Base-by-base conservation (phyloP, 108 stramenopile genomes). In the Cyclotella sp. region DNA sequence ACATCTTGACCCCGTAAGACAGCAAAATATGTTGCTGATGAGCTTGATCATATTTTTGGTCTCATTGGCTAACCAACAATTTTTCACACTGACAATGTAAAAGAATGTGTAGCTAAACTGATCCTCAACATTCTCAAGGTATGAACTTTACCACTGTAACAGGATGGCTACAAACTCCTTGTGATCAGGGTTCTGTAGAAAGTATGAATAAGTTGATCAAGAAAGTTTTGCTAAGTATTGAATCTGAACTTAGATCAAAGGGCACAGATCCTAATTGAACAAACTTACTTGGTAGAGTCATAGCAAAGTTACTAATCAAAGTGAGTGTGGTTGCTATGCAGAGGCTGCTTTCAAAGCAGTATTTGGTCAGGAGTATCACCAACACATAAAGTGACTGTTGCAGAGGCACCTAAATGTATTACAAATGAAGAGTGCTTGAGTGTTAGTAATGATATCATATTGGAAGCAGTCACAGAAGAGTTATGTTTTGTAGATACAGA, bases 71-170 rank as follows among this genome's bases (percentile, higher is more conserved):
- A 11, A 44, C 65, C 9, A 28, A 24, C 24, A 71, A 58, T 29
- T 71, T 60, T 47, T 34, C 70, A 71, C 21, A 43, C 70, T 55
- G 73, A 74, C n/a, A 64, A 74, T 64, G 73, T 40, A 3, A 66
- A 74, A 28, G 61, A 74, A 21, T 64, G 64, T 13, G 22, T 41
- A 12, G 70, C 58, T 19, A 34, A 34, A 34, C 34, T 34, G 34
- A 34, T 34, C 34, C 34, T 34, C 34, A 34, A 34, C 2, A 6
- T 34, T 34, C 34, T 34, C 34, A 34, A 34, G 34, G 34, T 5
- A 34, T 34, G 6, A 34, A 34, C 34, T 5, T 34, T 34, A 34
- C 6, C 34, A 34, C 34, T 34, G 73, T 74, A 13, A 63, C 63
- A 43, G 73, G 73, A 30, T 27, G 73, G 14, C 73, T 63, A 39